These are phyloP conservation scores for Globisporangium ultimum DNA, from an alignment of 352 stramenopile species.

Conservation along the genomic window DNA sequence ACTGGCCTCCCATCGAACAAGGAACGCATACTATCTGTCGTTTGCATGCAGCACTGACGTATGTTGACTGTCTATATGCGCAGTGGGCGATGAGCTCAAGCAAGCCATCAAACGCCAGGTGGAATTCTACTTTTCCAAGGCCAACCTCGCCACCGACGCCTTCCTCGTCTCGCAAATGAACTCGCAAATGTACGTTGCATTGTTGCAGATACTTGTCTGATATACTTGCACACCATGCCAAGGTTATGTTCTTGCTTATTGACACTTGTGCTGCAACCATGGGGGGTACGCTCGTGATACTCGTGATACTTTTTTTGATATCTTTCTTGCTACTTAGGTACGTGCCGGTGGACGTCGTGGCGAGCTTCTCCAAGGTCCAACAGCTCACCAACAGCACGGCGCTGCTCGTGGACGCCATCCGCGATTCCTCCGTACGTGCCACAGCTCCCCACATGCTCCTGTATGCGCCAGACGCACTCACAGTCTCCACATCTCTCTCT, in stretches of 20 bases:
- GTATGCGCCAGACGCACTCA: background rate
- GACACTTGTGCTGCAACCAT: no score
- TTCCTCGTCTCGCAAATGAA: slow-evolving; percentile 90
- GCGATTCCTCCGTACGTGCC: slow-evolving; percentile 38
- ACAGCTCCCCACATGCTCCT: background rate
- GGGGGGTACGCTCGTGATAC: background rate
- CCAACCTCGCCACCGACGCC: slow-evolving; percentile 83
- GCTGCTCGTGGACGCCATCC: slow-evolving; percentile 68
- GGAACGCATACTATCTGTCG: background rate
- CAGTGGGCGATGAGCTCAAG: slow-evolving; percentile 69
- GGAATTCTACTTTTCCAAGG: slow-evolving; percentile 91
- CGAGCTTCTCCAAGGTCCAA: slow-evolving; percentile 86
- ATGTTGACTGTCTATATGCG: background rate
- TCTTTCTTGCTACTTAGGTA: slow-evolving; percentile 39
- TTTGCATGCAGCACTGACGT: background rate
- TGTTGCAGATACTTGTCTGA: no score
- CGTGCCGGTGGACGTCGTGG: slow-evolving; percentile 78
- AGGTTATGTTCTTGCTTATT: no score
- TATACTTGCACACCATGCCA: no score
- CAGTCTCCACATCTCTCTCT: background rate
- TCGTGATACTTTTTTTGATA: background rate
- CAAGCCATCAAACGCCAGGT: slow-evolving; percentile 83
- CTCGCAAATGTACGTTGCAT: slow-evolving; percentile 73
- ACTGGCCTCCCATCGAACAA: no score
- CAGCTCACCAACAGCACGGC: slow-evolving; percentile 62